Percentiles rank a stretch among this genome's conserved stretches.
Evolutionary conservation across 2,329 filamentous ascomycete species (phyloP).

Genomic region (Cercospora citrullina): DNA sequence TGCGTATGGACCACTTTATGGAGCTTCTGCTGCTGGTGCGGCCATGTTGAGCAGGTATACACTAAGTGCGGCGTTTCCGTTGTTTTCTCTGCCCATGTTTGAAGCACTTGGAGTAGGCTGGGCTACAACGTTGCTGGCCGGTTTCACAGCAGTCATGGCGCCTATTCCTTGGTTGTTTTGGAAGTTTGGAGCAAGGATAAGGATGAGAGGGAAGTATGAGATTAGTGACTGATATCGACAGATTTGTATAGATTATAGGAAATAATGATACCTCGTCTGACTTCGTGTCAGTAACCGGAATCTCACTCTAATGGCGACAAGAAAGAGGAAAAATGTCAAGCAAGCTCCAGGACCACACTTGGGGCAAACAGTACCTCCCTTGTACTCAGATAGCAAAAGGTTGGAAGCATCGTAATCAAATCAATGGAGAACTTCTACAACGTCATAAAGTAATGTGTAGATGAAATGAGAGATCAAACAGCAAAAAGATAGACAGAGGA

Average conservation of each 20-base stretch:
- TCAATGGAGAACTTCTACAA: too few species aligned
- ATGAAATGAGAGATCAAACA: too few species aligned
- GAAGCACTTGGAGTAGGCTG: slow-evolving; percentile 43
- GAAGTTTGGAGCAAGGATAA: slow-evolving; percentile 28
- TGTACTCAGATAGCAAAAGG: too few species aligned
- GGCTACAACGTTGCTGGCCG: slow-evolving; percentile 45
- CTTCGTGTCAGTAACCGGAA: not conserved
- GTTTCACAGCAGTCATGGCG: slow-evolving; percentile 37
- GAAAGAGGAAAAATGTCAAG: not conserved
- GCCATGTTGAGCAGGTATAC: slow-evolving; percentile 39
- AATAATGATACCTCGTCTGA: not conserved
- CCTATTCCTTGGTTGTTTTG: slow-evolving; percentile 38
- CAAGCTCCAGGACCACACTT: not conserved
- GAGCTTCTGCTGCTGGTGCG: slow-evolving; percentile 39
- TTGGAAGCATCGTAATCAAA: too few species aligned
- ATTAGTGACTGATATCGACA: slow-evolving; percentile 19
- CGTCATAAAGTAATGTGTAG: too few species aligned
- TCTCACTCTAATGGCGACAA: too few species aligned
- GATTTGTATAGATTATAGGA: not conserved
- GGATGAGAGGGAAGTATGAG: slow-evolving; percentile 25
- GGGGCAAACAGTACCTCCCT: too few species aligned
- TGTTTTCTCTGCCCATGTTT: slow-evolving; percentile 44
- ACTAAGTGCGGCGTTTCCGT: slow-evolving; percentile 41
- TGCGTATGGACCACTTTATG: slow-evolving; percentile 43
- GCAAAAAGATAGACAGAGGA: not conserved